phyloP scores from a whole-genome alignment of 352 stramenopile genomes.

The Phytopythium aichiense region DNA sequence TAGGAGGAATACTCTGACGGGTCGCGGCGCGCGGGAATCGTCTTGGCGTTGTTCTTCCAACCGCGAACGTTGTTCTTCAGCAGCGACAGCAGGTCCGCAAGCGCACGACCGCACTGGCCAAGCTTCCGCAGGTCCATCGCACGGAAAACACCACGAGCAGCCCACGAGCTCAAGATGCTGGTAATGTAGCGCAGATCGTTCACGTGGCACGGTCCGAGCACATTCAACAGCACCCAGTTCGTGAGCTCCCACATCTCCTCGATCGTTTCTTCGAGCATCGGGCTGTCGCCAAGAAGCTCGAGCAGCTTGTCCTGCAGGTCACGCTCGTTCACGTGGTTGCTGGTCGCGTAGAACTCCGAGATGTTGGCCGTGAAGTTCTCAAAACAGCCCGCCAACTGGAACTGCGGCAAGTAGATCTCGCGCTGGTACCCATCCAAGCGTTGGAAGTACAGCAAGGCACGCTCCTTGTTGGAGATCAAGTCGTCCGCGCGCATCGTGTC shows the following conservation, averaged over 20 bases:
- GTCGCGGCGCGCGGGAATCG: conserved; percentile 76
- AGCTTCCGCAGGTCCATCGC: conserved; percentile 74
- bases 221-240: conserved; percentile 92
- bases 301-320: conserved; percentile 81
- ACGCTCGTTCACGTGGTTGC: conserved; percentile 63
- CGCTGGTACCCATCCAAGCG: conserved; percentile 94
- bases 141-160: conserved; percentile 71
- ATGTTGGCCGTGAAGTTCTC: conserved; percentile 87
- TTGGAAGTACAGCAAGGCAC: conserved; percentile 94
- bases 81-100: conserved; percentile 68
- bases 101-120: conserved; percentile 49
- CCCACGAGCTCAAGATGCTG: conserved; percentile 79
- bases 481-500: conserved; percentile 93
- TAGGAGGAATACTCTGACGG: conserved; percentile 84
- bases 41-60: conserved; percentile 82
- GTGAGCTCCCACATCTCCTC: conserved; percentile 97
- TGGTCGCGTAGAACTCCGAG: conserved; percentile 63
- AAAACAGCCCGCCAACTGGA: conserved; percentile 96
- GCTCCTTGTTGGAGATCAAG: conserved; percentile 87
- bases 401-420: conserved; percentile 97
- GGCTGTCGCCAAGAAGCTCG: conserved; percentile 66
- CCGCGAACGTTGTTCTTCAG: conserved; percentile 57
- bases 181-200: conserved; percentile 93
- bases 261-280: conserved; percentile 90
- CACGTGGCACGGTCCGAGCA: conserved; percentile 93